These are phyloP conservation scores for Neotropicomus parvogracilis DNA, from an alignment of 1,284 basidiomycete species.

Conservation along the genomic window DNA sequence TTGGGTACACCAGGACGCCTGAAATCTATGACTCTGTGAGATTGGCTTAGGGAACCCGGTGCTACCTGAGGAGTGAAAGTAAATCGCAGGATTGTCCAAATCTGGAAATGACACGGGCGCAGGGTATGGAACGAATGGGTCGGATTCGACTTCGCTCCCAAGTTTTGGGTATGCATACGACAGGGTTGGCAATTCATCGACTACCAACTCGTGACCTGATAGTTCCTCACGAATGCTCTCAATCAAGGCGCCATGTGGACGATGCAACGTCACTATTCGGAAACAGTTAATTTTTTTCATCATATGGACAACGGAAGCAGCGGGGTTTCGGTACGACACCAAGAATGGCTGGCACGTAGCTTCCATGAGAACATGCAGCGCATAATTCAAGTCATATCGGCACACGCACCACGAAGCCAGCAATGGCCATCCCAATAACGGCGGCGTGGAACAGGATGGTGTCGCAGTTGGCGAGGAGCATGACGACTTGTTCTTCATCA, in stretches of 20 bases:
- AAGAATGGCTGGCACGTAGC: slow-evolving; percentile 2
- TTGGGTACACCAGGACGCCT: slow-evolving; percentile 7
- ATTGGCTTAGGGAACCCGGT: slow-evolving; percentile 10
- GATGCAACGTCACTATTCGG: slow-evolving; percentile 1
- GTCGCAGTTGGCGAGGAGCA: slow-evolving; percentile 8
- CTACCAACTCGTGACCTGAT: neutral
- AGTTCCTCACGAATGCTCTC: slow-evolving; percentile 2
- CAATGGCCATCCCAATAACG: slow-evolving; percentile 3
- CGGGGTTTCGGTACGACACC: slow-evolving; percentile 10
- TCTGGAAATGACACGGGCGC: neutral
- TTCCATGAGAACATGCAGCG: neutral
- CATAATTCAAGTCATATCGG: neutral
- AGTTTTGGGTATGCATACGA: slow-evolving; percentile 1
- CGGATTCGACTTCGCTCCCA: neutral
- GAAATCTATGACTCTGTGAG: neutral
- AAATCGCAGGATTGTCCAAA: slow-evolving; percentile 6
- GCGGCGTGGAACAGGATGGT: slow-evolving; percentile 6
- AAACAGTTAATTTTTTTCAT: slow-evolving; percentile 9
- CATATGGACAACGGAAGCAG: slow-evolving; percentile 1
- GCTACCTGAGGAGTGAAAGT: slow-evolving; percentile 11
- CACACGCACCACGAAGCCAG: slow-evolving; percentile 6
- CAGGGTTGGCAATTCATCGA: slow-evolving; percentile 1
- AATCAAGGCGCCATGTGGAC: neutral
- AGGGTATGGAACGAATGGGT: slow-evolving; percentile 4
- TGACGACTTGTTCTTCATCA: slow-evolving; percentile 9